These are phyloP conservation scores for Coemansia sp. DNA, from an alignment of 192 early-diverging fungal genomes.

Conservation along the genomic window DNA sequence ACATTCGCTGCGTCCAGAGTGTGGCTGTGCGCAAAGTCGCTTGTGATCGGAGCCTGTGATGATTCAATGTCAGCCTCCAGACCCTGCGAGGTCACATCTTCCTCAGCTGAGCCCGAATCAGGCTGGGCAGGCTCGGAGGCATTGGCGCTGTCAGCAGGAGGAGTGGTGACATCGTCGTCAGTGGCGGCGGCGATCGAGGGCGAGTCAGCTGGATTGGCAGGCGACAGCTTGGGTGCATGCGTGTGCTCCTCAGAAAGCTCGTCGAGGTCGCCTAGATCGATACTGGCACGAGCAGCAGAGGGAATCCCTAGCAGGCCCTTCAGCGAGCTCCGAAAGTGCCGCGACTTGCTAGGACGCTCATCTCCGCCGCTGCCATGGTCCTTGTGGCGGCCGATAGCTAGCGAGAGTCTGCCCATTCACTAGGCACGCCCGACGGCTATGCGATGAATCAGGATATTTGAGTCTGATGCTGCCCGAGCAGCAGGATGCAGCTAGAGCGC, in stretches of 20 bases:
- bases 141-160: neutral
- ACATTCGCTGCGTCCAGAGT: constrained; percentile 11
- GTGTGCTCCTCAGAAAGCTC: constrained; percentile 19
- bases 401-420: constrained; percentile 49
- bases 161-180: neutral
- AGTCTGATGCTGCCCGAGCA: constrained; percentile 5
- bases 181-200: constrained; percentile 5
- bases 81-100: neutral
- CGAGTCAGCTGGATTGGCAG: constrained; percentile 14
- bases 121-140: neutral
- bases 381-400: constrained; percentile 46
- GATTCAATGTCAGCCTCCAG: neutral
- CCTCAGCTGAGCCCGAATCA: neutral
- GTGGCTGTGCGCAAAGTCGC: constrained; percentile 6
- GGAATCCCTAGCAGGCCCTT: constrained; percentile 46
- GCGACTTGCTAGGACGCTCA: constrained; percentile 24
- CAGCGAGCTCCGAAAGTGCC: constrained; percentile 45
- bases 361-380: constrained; percentile 31
- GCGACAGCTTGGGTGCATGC: constrained; percentile 11
- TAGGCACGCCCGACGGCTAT: neutral
- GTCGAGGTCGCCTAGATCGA: constrained; percentile 44
- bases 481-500: neutral
- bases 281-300: constrained; percentile 38
- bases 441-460: neutral
- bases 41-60: neutral